A percentile compares a stretch with the other conserved stretches of the same genome.
Evolutionary conservation across 306 rosid species (phyloP).

Genomic region (Nissolia schottii): DNA sequence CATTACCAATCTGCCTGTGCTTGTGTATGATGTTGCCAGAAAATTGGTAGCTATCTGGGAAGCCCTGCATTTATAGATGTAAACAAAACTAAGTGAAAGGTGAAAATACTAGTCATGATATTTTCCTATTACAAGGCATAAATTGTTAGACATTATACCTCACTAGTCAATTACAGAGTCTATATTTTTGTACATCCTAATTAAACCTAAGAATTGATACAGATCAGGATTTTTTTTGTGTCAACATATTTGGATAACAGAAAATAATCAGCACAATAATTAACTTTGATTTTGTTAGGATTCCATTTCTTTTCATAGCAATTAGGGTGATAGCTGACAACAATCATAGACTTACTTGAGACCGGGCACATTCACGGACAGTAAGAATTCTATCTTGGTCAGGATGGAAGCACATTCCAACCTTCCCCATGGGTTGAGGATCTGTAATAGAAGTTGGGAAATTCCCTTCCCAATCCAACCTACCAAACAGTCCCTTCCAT

Average conservation of each 20-base stretch:
- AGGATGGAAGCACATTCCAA: slow-evolving; percentile 99
- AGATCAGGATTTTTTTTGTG: too few species aligned
- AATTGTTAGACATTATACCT: background rate
- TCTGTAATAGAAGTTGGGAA: slow-evolving; percentile 96
- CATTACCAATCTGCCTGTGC: slow-evolving; percentile 95
- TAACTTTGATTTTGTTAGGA: background rate
- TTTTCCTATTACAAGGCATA: background rate
- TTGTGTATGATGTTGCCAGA: slow-evolving; percentile 72
- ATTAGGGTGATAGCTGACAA: background rate
- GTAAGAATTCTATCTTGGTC: slow-evolving; percentile 93
- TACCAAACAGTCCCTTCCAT: slow-evolving; percentile 95
- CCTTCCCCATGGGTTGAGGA: slow-evolving; percentile 99
- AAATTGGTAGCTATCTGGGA: slow-evolving; percentile 73
- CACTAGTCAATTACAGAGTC: background rate
- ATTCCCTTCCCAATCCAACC: slow-evolving; percentile 97
- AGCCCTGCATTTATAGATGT: slow-evolving; percentile 59
- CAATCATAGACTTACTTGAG: slow-evolving; percentile 63
- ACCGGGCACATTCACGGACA: slow-evolving; percentile 93
- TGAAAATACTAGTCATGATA: background rate
- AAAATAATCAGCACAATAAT: background rate
- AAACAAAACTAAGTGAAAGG: background rate
- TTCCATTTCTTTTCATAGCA: slow-evolving; percentile 9
- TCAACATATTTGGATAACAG: too few species aligned
- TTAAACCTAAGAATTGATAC: background rate
- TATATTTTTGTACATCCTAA: background rate